These are phyloP conservation scores for Colletotrichum paranaense DNA, from an alignment of 2,329 filamentous ascomycete species.

Conservation along the genomic window DNA sequence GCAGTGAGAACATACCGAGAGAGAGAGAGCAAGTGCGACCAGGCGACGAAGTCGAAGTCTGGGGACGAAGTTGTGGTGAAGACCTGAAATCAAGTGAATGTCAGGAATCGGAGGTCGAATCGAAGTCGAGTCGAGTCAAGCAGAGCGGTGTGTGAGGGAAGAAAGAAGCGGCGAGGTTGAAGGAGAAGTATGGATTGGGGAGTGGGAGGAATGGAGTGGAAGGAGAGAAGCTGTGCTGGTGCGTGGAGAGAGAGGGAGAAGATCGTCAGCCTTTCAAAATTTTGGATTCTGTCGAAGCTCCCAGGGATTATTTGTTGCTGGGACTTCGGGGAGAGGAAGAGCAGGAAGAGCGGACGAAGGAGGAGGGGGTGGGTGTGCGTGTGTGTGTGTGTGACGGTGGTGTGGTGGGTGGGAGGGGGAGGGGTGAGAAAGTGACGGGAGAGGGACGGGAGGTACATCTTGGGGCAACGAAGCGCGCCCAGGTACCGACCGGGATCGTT, in stretches of 20 bases:
- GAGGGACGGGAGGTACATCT: slow-evolving; percentile 22
- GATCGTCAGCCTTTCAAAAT: slow-evolving; percentile 40
- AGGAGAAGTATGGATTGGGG: slow-evolving; percentile 35
- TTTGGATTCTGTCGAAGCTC: slow-evolving; percentile 36
- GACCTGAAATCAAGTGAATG: slow-evolving; percentile 36
- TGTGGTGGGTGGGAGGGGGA: slow-evolving; percentile 22
- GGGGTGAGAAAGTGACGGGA: slow-evolving; percentile 15
- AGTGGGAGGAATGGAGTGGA: slow-evolving; percentile 32
- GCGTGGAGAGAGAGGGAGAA: slow-evolving; percentile 32
- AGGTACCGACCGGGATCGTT: slow-evolving; percentile 24
- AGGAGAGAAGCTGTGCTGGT: slow-evolving; percentile 21
- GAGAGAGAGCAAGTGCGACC: slow-evolving; percentile 16
- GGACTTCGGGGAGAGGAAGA: slow-evolving; percentile 12
- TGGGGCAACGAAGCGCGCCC: slow-evolving; percentile 19
- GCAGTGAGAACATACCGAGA: slow-evolving; percentile 27
- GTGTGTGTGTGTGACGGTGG: slow-evolving; percentile 17
- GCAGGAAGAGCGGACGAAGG: not conserved
- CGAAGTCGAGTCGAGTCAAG: slow-evolving; percentile 14
- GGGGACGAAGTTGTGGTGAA: slow-evolving; percentile 24
- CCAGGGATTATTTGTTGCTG: slow-evolving; percentile 37
- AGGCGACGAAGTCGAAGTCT: slow-evolving; percentile 34
- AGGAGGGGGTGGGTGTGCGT: slow-evolving; percentile 12
- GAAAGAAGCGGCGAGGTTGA: slow-evolving; percentile 35
- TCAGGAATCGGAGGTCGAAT: slow-evolving; percentile 24
- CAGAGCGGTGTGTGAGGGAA: slow-evolving; percentile 36